These are phyloP conservation scores for Ramicandelaber brevisporus DNA, from an alignment of 192 early-diverging fungal genomes.

Conservation along the genomic window DNA sequence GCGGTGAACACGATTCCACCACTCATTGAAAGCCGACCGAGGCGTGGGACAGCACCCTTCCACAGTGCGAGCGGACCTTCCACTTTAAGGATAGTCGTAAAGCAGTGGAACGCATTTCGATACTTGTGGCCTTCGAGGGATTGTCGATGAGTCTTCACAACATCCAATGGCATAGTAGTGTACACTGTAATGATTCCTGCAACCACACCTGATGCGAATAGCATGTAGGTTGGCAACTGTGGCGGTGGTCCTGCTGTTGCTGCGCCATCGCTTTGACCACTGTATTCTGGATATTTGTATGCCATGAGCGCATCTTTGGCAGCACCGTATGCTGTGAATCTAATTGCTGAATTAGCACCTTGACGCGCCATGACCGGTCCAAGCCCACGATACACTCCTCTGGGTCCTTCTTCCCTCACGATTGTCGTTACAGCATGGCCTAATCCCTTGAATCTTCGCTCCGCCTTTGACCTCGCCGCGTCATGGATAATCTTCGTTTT, in stretches of 20 bases:
- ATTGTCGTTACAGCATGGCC: slow-evolving; percentile 45
- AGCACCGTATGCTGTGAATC: slow-evolving; percentile 65
- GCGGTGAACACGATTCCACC: slow-evolving; percentile 2
- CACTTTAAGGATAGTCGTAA: slow-evolving; percentile 32
- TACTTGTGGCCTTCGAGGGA: slow-evolving; percentile 44
- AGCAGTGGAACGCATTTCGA: slow-evolving; percentile 42
- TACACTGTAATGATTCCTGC: slow-evolving; percentile 88
- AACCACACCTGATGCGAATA: slow-evolving; percentile 52
- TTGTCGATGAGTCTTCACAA: slow-evolving; percentile 96
- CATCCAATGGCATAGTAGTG: slow-evolving; percentile 89
- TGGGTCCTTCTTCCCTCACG: slow-evolving; percentile 39
- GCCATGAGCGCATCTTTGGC: slow-evolving; percentile 26
- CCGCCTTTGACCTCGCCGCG: slow-evolving; percentile 31
- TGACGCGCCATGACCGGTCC: slow-evolving; percentile 82
- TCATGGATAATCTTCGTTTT: slow-evolving; percentile 95
- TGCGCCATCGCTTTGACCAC: background rate
- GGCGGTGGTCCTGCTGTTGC: slow-evolving; percentile 5
- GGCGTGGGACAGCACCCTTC: slow-evolving; percentile 83
- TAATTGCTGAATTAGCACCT: slow-evolving; percentile 84
- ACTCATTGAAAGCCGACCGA: slow-evolving; percentile 60
- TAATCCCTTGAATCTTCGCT: slow-evolving; percentile 58
- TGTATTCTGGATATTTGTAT: background rate
- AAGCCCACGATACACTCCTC: slow-evolving; percentile 74
- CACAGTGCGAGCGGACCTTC: slow-evolving; percentile 71
- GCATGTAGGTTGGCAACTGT: slow-evolving; percentile 25